Evolutionary conservation across 179 eudicot genomes (phyloP), one percentile per base, ranked within the genome.

Genomic region (Patellifolia procumbens): DNA sequence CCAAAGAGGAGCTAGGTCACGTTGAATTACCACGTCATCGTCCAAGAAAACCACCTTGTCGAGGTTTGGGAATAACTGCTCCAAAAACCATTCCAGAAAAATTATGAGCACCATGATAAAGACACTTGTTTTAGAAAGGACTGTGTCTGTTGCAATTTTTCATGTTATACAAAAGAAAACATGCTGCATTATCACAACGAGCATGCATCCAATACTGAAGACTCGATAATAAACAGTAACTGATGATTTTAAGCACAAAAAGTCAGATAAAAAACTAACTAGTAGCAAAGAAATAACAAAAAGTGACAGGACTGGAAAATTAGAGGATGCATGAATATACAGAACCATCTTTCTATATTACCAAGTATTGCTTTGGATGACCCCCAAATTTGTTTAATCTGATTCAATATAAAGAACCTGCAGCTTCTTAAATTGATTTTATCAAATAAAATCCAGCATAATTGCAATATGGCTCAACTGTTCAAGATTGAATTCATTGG

Each of bases 11-110:
- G 98, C 85, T 42, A 95, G 86, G 82, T 95, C 98, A 77, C 89
- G 93, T 79, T 95, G 99, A 82, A 93, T 84, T 72, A 93, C 99
- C 70, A 95, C 86, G 82, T 95, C 99, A 68, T 95, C 99, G 51
- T 95, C 99, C 73, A 95, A 83, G 85, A 93, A 95, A 42, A 95
- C 95, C 83, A 95, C 91, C 87, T 95, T 95, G 81, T 93, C 94
- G 48, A 95, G 91, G 76, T 87, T 87, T 7, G 99, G 99, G 76
- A 95, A 95, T 34, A 95, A 87, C 99, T 95, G 98, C 81, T 74
- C 59, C 24, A 68, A 51, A 39, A 80, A 74, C 29, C 71, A 74
- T 49, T 42, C 34, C 63, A 76, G 13, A 35, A 31, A 75, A 37
- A n/a, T 16, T 15, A 72, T 52, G 17, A n/a, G n/a, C n/a, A n/a